phyloP scores from a whole-genome alignment of 768 basidiomycete genomes.

The Pleurotus citrinopileatus region DNA sequence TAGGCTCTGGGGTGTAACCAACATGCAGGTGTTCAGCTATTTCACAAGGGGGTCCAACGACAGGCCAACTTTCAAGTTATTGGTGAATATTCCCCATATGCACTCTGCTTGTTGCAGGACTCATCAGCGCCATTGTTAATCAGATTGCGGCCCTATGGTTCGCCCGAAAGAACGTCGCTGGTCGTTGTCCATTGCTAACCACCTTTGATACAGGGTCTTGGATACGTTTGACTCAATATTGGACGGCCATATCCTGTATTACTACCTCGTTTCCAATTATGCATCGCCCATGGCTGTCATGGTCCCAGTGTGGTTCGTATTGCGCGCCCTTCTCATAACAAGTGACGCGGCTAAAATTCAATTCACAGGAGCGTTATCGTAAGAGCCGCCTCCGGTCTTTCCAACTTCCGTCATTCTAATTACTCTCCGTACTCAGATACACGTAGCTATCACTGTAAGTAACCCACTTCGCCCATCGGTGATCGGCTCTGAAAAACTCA shows the following conservation, averaged over 20 bases:
- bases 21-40: conserved; percentile 51
- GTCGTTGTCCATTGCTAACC: conserved; percentile 13
- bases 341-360: not conserved
- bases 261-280: conserved; percentile 56
- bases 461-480: not conserved
- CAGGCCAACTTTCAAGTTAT: conserved; percentile 27
- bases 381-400: conserved; percentile 18
- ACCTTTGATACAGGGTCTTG: conserved; percentile 38
- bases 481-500: not conserved
- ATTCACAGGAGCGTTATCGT: conserved; percentile 48
- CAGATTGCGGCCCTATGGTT: conserved; percentile 35
- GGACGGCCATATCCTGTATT: conserved; percentile 54
- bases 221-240: conserved; percentile 57
- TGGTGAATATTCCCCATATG: conserved; percentile 25
- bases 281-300: conserved; percentile 41
- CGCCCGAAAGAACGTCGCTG: conserved; percentile 18
- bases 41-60: conserved; percentile 37
- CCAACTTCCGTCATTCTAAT: not conserved
- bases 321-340: not conserved
- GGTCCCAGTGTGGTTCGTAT: conserved; percentile 48
- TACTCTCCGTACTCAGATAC: conserved; percentile 33
- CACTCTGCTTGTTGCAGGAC: not conserved
- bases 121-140: not conserved
- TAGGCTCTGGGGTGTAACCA: conserved; percentile 62
- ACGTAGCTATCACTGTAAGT: conserved; percentile 52